Base-by-base conservation (phyloP, 1,139 yeast species). In the Ashbya aceris region DNA sequence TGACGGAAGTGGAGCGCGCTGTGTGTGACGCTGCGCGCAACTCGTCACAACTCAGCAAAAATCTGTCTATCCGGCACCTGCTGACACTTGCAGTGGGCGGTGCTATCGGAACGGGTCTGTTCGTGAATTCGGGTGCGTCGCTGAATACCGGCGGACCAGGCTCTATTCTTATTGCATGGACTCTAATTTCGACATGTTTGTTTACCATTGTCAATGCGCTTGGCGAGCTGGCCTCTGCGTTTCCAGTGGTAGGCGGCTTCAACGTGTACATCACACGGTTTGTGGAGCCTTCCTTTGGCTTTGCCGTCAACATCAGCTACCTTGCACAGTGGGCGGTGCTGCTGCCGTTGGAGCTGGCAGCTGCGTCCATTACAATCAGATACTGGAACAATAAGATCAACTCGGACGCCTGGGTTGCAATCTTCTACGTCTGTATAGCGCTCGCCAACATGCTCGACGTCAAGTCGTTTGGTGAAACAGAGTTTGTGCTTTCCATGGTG, bases 1-100 rank as follows among this genome's bases (percentile, higher is more conserved):
- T 56, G 27, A 51, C 56, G 11, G 84, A 77, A 40, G 70, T 76
- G 26, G 87, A 83, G 61, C 76, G 71, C 54, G 78, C 83, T 29
- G 83, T 83, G 42, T 61, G 76, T 33, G 68, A 74, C 52, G 74
- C 86, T 29, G 80, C 87, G 26, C 75, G 76, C 56, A 70, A 89
- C 12, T 86, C 89, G 1, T 71, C 83, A 28, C 36, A 45, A 66
- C n/a, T 32, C n/a, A 34, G 27, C 14, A 70, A 85, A 58, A 69
- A 74, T 35, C 70, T 83, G 44, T 78, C 79, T 51, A 69, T 65
- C 77, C 83, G 68, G 66, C 70, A 66, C 45, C 71, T 84, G 53
- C 83, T 81, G 57, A 82, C 84, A 85, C 79, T 85, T 60, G 93
- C 94, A 39, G 79, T 85, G 53, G 95, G 95, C 57, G 94, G 94